These are phyloP conservation scores for Aspergillus thermomutatus DNA, from an alignment of 2,329 filamentous ascomycete species.

Conservation along the genomic window DNA sequence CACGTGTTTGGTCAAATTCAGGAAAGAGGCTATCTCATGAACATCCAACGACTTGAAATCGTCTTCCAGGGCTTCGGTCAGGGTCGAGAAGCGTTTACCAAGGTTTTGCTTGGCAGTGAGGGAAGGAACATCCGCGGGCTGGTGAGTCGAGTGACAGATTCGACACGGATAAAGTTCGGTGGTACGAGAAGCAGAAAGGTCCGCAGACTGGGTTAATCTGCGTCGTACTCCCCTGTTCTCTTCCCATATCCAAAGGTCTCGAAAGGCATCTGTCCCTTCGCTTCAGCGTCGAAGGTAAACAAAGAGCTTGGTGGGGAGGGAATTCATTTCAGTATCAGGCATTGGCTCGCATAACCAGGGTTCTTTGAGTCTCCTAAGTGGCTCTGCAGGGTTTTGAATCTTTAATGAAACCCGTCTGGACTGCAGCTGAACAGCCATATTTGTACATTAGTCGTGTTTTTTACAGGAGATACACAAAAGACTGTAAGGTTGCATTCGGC, in stretches of 20 bases:
- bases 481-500: background rate
- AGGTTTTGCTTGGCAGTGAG: conserved; percentile 83
- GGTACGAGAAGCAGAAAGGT: conserved; percentile 81
- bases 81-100: conserved; percentile 83
- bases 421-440: background rate
- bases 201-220: conserved; percentile 67
- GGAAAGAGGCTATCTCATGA: conserved; percentile 71
- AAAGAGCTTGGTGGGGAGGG: background rate
- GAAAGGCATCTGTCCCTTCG: background rate
- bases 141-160: conserved; percentile 77
- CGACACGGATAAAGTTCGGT: conserved; percentile 91
- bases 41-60: conserved; percentile 76
- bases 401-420: background rate
- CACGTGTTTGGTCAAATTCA: conserved; percentile 82
- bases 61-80: conserved; percentile 79
- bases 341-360: background rate
- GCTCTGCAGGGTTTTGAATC: background rate
- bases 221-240: conserved; percentile 1
- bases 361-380: background rate
- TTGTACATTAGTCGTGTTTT: background rate
- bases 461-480: background rate
- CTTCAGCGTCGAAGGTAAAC: background rate
- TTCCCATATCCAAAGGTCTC: conserved; percentile 3
- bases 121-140: conserved; percentile 70
- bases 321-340: background rate